A percentile compares a stretch with the other conserved stretches of the same genome.
Evolutionary conservation across 768 basidiomycete species (phyloP).

Genomic region (Tulasnella sp.): DNA sequence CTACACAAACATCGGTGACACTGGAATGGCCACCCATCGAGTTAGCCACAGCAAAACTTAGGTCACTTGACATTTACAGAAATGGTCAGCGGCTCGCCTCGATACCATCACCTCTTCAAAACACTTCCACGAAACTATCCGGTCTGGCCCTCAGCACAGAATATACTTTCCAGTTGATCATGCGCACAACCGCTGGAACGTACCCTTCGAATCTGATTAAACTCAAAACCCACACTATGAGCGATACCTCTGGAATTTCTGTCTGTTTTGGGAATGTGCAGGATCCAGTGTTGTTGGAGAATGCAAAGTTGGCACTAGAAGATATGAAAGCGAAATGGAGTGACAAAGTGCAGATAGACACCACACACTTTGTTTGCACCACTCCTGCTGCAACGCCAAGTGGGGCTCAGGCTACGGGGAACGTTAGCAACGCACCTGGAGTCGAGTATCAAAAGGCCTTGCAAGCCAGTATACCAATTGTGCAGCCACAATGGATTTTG

Average conservation of each 20-base stretch:
- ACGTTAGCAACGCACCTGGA: constrained; percentile 45
- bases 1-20: constrained; percentile 93
- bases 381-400: constrained; percentile 56
- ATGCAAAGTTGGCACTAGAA: constrained; percentile 63
- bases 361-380: constrained; percentile 95
- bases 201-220: constrained; percentile 73
- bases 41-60: constrained; percentile 73
- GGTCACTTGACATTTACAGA: constrained; percentile 85
- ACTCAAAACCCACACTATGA: constrained; percentile 85
- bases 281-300: constrained; percentile 60
- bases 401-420: constrained; percentile 44
- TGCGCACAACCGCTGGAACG: constrained; percentile 86
- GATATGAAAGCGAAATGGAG: constrained; percentile 87
- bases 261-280: constrained; percentile 90
- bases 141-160: constrained; percentile 69
- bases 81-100: constrained; percentile 78
- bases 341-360: constrained; percentile 91
- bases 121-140: constrained; percentile 80
- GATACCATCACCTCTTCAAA: constrained; percentile 68
- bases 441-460: constrained; percentile 91
- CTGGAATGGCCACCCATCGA: constrained; percentile 86
- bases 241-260: constrained; percentile 85
- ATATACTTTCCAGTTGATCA: constrained; percentile 87
- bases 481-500: constrained; percentile 88
- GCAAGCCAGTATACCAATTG: constrained; percentile 86